Conservation (phyloP, 768 basidiomycete species). For the Phaeotremella skinneri region DNA sequence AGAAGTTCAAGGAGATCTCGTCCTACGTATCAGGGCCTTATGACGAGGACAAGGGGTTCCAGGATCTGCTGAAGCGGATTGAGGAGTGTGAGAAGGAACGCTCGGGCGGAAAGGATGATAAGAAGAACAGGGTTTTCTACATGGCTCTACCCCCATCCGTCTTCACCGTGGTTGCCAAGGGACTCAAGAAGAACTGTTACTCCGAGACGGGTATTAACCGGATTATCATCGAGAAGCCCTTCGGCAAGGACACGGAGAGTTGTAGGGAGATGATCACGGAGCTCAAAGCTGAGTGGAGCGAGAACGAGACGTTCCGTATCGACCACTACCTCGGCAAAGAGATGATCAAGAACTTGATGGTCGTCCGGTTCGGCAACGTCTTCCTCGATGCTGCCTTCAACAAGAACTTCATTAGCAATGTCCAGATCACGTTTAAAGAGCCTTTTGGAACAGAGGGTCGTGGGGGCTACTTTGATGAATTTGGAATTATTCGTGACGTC, state of each 20-base stretch:
- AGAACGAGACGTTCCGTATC: constrained; percentile 98
- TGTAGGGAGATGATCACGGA: constrained; percentile 72
- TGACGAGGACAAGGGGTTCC: constrained; percentile 77
- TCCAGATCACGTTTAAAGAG: constrained; percentile 99
- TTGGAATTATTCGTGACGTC: constrained; percentile 97
- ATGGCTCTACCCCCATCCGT: constrained; percentile 96
- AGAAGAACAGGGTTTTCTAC: constrained; percentile 81
- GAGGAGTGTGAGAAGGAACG: constrained; percentile 73
- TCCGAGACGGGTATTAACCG: constrained; percentile 71
- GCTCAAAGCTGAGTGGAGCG: constrained; percentile 83
- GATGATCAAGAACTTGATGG: constrained; percentile 99
- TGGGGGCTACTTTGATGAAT: constrained; percentile 99
- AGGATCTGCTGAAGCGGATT: constrained; percentile 71
- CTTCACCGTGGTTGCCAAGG: constrained; percentile 82
- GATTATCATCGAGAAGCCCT: constrained; percentile 97
- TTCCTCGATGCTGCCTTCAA: constrained; percentile 88
- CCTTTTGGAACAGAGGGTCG: constrained; percentile 99
- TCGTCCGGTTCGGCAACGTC: constrained; percentile 91
- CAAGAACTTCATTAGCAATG: constrained; percentile 91
- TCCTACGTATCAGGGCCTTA: constrained; percentile 85
- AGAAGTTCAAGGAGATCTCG: constrained; percentile 77
- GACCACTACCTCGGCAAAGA: constrained; percentile 99
- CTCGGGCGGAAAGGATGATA: constrained; percentile 50
- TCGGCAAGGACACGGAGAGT: constrained; percentile 88
- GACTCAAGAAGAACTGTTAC: constrained; percentile 80